Conservation (phyloP, 257 asterid species). For the Ophiorrhiza pumila region DNA sequence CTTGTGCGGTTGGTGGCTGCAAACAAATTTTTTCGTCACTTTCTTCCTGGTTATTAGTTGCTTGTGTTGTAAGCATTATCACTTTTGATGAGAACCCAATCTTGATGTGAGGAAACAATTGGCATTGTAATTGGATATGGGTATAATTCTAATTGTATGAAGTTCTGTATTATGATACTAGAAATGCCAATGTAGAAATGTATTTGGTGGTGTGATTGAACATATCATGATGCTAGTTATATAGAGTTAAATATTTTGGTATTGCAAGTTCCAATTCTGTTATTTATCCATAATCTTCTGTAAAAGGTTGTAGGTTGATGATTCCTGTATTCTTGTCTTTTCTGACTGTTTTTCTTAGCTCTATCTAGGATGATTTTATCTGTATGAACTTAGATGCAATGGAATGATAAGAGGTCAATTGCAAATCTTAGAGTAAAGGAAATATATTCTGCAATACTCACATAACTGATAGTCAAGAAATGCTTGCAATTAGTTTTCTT, state of each 20-base stretch:
- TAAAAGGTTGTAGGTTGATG: not conserved
- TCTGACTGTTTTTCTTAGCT: not conserved
- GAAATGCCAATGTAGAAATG: conserved; percentile 2
- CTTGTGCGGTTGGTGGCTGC: conserved; percentile 33
- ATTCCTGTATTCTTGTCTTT: too few species aligned
- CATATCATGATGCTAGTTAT: not conserved
- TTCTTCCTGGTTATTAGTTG: conserved; percentile 10
- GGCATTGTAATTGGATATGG: conserved; percentile 11
- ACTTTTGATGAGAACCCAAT: conserved; percentile 15
- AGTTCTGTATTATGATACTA: conserved; percentile 2
- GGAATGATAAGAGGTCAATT: not conserved
- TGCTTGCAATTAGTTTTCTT: not conserved
- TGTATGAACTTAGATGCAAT: not conserved
- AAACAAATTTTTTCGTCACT: not conserved
- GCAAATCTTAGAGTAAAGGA: not conserved
- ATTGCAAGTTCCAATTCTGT: conserved; percentile 1
- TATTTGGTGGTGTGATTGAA: not conserved
- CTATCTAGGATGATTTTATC: not conserved
- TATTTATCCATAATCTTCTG: not conserved
- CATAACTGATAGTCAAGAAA: not conserved
- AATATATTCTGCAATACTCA: not conserved
- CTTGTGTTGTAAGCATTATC: conserved; percentile 24
- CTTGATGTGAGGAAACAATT: conserved; percentile 15
- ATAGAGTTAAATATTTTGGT: conserved; percentile 12
- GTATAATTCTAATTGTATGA: not conserved